A percentile compares a stretch with the other conserved stretches of the same genome.
Conservation (phyloP, 345 rosid genomes). For the Leavenworthia alabamica region DNA sequence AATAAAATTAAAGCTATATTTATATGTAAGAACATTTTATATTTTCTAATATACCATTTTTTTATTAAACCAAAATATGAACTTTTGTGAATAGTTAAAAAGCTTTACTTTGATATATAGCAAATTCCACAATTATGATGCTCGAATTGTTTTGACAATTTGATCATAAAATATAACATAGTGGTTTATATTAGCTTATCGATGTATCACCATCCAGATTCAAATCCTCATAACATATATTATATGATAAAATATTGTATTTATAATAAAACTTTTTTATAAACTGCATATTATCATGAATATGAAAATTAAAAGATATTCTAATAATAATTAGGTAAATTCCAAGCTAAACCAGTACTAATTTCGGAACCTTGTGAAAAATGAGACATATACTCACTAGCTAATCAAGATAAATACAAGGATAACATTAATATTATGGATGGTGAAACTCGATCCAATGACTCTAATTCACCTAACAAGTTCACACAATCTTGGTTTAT, state of each 20-base stretch:
- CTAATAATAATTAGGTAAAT: background rate
- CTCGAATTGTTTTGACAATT: background rate
- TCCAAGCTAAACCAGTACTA: background rate
- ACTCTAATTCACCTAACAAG: no score
- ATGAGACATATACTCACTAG: background rate
- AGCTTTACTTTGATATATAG: background rate
- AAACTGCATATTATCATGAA: no score
- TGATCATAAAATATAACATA: background rate
- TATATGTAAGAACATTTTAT: background rate
- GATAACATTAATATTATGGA: background rate
- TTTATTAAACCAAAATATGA: background rate
- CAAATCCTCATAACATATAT: no score
- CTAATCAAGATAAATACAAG: background rate
- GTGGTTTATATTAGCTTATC: background rate
- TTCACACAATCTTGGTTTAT: background rate
- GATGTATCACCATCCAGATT: no score
- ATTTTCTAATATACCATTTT: background rate
- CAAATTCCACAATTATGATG: no score
- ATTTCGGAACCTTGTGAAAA: background rate
- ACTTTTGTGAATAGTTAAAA: background rate
- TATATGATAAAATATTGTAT: no score
- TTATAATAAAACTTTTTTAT: no score
- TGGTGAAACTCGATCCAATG: background rate
- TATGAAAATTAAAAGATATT: background rate
- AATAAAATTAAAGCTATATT: no score